These are phyloP conservation scores for Aspergillus brasiliensis DNA, from an alignment of 2,329 filamentous ascomycete genomes.

Conservation along the genomic window DNA sequence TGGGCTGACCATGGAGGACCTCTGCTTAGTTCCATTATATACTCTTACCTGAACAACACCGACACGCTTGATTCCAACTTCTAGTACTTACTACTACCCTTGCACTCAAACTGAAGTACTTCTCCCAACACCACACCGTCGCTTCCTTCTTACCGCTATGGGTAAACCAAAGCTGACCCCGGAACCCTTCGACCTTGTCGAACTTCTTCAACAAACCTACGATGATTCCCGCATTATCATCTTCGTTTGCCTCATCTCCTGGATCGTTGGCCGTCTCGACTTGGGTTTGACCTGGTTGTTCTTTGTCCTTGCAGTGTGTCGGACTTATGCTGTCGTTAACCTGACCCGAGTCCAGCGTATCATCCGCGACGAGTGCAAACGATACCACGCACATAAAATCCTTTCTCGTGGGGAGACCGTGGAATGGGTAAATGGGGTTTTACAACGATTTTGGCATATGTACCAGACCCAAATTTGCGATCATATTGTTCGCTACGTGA, in stretches of 20 bases:
- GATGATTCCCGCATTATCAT: conserved; percentile 20
- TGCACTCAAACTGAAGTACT: not conserved
- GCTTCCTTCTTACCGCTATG: not conserved
- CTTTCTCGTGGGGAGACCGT: conserved; percentile 16
- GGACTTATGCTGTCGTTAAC: conserved; percentile 15
- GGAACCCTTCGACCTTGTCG: not conserved
- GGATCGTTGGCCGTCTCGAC: conserved; percentile 16
- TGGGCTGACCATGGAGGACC: not conserved
- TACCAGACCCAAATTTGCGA: conserved; percentile 17
- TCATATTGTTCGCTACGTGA: conserved; percentile 17
- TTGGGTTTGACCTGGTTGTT: conserved; percentile 15
- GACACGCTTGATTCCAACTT: no score
- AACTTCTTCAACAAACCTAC: conserved; percentile 17
- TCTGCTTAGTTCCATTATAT: not conserved
- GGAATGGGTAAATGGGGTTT: conserved; percentile 16
- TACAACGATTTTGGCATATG: conserved; percentile 19
- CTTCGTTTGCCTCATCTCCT: conserved; percentile 16
- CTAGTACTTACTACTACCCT: no score
- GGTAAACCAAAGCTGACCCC: conserved; percentile 1
- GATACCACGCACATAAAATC: conserved; percentile 15
- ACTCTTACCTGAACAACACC: not conserved
- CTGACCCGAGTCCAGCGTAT: conserved; percentile 14
- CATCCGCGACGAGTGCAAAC: conserved; percentile 16
- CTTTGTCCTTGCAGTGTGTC: conserved; percentile 17
- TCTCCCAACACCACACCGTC: not conserved